These are phyloP conservation scores for Schizochytrium sp. DNA, from an alignment of 108 stramenopile species.

Conservation along the genomic window DNA sequence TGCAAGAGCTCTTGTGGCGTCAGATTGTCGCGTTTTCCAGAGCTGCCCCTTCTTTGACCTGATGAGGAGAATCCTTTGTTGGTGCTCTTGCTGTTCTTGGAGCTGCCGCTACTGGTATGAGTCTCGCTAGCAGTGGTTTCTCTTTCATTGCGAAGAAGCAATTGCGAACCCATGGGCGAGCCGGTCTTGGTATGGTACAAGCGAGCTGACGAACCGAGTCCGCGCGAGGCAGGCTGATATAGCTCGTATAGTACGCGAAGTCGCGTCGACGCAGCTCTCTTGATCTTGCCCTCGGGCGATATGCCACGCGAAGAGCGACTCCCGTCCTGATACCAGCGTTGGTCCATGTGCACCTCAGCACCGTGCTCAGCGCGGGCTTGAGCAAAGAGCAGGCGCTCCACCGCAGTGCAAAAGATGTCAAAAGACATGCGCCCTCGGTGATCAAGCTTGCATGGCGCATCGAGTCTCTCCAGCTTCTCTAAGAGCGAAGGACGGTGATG, in stretches of 20 bases:
- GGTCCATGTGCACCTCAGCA: not conserved
- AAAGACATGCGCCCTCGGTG: not conserved
- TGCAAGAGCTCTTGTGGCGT: not conserved
- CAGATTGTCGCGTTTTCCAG: not conserved
- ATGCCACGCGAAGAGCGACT: not conserved
- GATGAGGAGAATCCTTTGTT: not conserved
- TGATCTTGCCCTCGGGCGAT: constrained; percentile 11
- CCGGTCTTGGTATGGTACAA: not conserved
- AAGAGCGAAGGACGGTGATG: not conserved
- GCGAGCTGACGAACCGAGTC: not conserved
- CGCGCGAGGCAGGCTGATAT: not conserved
- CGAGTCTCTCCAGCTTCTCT: not conserved
- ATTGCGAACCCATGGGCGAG: not conserved
- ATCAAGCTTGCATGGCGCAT: not conserved
- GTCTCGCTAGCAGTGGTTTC: too few relatives aligned
- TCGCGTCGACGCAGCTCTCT: not conserved
- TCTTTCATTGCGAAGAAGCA: too few relatives aligned
- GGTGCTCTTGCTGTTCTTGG: not conserved
- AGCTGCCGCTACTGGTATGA: not conserved
- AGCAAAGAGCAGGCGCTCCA: not conserved
- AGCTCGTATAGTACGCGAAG: not conserved
- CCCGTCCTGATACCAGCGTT: not conserved
- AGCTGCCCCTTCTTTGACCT: not conserved
- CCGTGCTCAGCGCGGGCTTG: not conserved
- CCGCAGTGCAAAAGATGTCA: not conserved